Base-by-base conservation (phyloP, 768 basidiomycete species). In the Termitomyces sp. region DNA sequence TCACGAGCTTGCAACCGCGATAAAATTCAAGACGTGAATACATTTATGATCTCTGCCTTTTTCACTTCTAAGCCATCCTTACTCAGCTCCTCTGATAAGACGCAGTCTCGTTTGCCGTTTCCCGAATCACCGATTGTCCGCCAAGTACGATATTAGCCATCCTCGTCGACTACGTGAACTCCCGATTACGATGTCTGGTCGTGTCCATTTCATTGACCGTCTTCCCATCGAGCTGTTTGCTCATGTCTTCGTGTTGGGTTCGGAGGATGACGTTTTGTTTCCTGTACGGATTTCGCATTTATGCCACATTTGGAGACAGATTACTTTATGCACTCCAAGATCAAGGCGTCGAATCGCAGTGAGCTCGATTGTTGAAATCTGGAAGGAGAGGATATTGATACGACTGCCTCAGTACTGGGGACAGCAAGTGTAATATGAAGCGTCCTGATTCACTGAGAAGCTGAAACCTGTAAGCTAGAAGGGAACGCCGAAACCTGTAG, bases 221-320 rank as follows among this genome's bases (percentile, higher is more conserved):
- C 79, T 90, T 45, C 87, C 88, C 8, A 70, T 73, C 31, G 88
- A 91, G 65, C 67, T 91, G 17, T 75, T 90, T 41, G 73, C 82
- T 38, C 77, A 81, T 57, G 78, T 89, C 49, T 89, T 91, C 66
- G 65, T 80, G 23, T 69, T 84, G 12, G 87, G 82, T 15, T 74
- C 84, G 12, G 70, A 82, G 56, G 77, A 79, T 50, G 80, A 84
- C 66, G 64, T 69, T 50, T 77, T 78, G 71, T 76, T 88, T 35
- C 83, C 87, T 21, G 61, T 89, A 58, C 69, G 72, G 44, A 75
- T 87, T 49, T 89, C 88, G 8, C 87, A 88, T 60, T 84, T 88
- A 54, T 90, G 86, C 67, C 73, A 77, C 46, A 65, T 70, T 35
- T 91, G 88, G 86, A 75, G 87, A 43, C 70, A 77, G 38, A 73